Evolutionary conservation across 352 stramenopile genomes (phyloP), one percentile per base, ranked within the genome.

Genomic region (Phytophthora pinifolia): DNA sequence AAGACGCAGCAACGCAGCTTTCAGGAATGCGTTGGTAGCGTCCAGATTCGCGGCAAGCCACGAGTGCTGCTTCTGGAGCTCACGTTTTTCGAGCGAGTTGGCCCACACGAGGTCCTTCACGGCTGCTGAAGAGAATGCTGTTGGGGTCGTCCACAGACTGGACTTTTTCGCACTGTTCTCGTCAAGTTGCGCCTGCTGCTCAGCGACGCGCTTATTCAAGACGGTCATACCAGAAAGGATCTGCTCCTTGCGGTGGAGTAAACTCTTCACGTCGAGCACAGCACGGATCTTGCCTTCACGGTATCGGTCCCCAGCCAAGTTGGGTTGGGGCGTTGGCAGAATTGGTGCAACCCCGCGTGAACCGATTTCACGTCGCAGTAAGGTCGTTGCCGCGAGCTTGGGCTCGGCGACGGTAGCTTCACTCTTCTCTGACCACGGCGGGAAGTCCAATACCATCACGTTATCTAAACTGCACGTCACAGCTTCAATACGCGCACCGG

Each of bases 161-260:
- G 52, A 71, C 15, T 59, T 56, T 35, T 63, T 61, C 1, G 59
- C 58, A 12, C 57, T 62, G 14, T 62, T 34, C 20, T 65, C 41
- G n/a, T 46, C 33, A 1, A 58, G 14, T 15, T 38, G 37, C 13
- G 49, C 30, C 53, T 78, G 55, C 20, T 67, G 43, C 25, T 54
- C 48, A 31, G 34, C 42, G 10, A 70, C 66, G 10, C 61, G 63
- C 25, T 70, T 49, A 33, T 90, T 89, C 55, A 94, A 65, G 30
- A 49, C 65, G 1, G 65, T 46, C 27, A 92, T 49, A 1, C 70
- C 65, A 13, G 47, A 46, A 14, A 94, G 43, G 15, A 94, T 70
- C 20, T 74, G 64, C 49, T 92, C 81, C 48, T 94, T 94, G 15
- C 81, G 77, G n/a, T 87, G 67, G 13, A 94, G 59, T 31, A 94